Percentiles rank a stretch among this genome's conserved stretches.
Evolutionary conservation across 2,329 filamentous ascomycete genomes (phyloP).

Genomic region (Cladosporium colombiae): DNA sequence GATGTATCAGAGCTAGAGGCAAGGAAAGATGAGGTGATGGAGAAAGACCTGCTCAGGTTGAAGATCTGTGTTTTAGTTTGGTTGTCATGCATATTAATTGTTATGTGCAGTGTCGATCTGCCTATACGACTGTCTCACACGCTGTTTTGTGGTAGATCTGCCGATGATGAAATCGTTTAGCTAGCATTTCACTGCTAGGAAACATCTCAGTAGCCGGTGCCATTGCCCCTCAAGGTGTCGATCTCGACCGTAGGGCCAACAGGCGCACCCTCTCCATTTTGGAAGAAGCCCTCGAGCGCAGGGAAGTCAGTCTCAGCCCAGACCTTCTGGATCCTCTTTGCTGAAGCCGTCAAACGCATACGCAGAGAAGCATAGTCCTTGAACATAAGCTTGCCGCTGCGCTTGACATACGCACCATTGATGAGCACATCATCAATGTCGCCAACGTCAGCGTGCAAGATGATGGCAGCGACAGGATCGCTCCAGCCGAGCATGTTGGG

Average conservation of each 20-base stretch:
- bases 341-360: slow-evolving; percentile 13
- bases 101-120: not conserved
- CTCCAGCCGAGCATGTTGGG: slow-evolving; percentile 56
- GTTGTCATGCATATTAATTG: not conserved
- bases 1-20: slow-evolving; percentile 40
- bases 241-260: slow-evolving; percentile 5
- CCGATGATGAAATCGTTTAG: not conserved
- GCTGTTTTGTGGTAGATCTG: not conserved
- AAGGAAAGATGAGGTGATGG: slow-evolving; percentile 38
- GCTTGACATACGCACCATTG: slow-evolving; percentile 52
- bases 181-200: not conserved
- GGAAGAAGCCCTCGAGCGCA: slow-evolving; percentile 13
- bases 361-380: slow-evolving; percentile 11
- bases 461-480: slow-evolving; percentile 58
- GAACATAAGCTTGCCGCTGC: slow-evolving; percentile 37
- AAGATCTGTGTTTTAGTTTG: slow-evolving; percentile 24
- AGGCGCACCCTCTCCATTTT: slow-evolving; percentile 12
- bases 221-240: slow-evolving; percentile 15
- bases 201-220: slow-evolving; percentile 6
- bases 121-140: not conserved
- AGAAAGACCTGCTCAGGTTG: slow-evolving; percentile 40
- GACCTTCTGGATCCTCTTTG: slow-evolving; percentile 18
- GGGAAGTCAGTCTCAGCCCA: slow-evolving; percentile 19
- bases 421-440: slow-evolving; percentile 56
- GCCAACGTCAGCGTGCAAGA: slow-evolving; percentile 56